Base-by-base conservation (phyloP, 768 basidiomycete species). In the Rhizopogon vinicolor region DNA sequence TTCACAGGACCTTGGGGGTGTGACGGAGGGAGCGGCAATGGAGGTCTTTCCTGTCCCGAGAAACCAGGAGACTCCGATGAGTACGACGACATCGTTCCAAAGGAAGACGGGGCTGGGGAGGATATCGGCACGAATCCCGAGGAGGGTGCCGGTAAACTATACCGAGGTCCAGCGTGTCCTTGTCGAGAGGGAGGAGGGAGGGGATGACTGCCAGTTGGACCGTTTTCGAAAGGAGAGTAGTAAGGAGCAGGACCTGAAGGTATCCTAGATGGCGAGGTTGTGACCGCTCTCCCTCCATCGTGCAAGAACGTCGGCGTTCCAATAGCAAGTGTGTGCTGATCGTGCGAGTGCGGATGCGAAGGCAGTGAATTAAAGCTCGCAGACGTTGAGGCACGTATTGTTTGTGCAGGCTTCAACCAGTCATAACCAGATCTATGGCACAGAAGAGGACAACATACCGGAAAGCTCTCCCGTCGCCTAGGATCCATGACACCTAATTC, bases 91-190 rank as follows among this genome's bases (percentile, higher is more conserved):
- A 73, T 54, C 18, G 70, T 54, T 13, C 61, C 61, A 60, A 77
- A 78, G 48, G 70, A 66, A 6, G 77, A 68, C 12, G 75, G 63
- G 40, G 69, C 54, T n/a, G 71, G 62, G 52, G 53, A 76, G 28
- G 76, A 65, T 44, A 86, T 63, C 40, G 87, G 84, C 52, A 81
- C 72, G 62, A 89, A 91, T 12, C 89, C 87, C 10, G 88, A 87
- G 0, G 87, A 83, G 7, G 82, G 71, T 1, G 80, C 63, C 18
- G 87, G 86, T 56, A 88, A 72, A 60, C 85, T 89, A 60, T 86
- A 84, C 51, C 89, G 77, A 12, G 87, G 82, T 35, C 81, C 82
- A 60, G 77, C 76, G 41, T 68, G 67, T 22, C 68, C 33, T 48
- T 48, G 46, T 22, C 46, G 33, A 8, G 46, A 48, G 8, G 33